Conservation (phyloP, 176 grass and related monocot genomes). For the Cenchrus americanus region DNA sequence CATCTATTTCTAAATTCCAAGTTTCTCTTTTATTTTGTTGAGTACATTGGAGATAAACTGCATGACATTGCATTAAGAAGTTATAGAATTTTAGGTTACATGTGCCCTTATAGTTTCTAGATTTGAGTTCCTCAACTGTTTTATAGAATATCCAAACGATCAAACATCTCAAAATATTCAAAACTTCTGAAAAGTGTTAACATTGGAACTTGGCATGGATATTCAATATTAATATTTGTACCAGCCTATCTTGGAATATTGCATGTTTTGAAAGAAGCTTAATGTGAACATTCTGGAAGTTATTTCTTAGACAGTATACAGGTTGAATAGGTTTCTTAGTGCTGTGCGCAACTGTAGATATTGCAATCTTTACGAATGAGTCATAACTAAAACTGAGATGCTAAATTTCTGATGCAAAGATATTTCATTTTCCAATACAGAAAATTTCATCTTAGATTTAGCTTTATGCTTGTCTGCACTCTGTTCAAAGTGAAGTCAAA, state of each 20-base stretch:
- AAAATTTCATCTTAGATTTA: neutral
- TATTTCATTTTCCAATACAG: neutral
- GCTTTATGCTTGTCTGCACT: constrained; percentile 9
- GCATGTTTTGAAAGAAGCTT: neutral
- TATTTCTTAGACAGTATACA: constrained; percentile 4
- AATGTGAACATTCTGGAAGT: neutral
- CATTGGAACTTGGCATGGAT: neutral
- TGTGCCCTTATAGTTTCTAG: neutral
- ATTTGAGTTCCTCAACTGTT: neutral
- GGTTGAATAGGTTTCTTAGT: constrained; percentile 1
- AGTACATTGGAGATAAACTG: neutral
- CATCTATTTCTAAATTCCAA: neutral
- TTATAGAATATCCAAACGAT: constrained; percentile 11
- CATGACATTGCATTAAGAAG: neutral
- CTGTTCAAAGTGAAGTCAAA: neutral
- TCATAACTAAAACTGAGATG: constrained; percentile 10
- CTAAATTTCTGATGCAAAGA: neutral
- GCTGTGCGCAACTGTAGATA: neutral
- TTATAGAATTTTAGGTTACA: neutral
- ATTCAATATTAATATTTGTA: neutral
- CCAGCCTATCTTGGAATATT: neutral
- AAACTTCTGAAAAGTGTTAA: constrained; percentile 34
- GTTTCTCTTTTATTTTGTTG: neutral
- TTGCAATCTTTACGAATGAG: constrained; percentile 21
- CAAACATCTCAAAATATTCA: constrained; percentile 12